Evolutionary conservation across 1,284 basidiomycete genomes (phyloP).

Genomic region (Wolfiporia cocos): DNA sequence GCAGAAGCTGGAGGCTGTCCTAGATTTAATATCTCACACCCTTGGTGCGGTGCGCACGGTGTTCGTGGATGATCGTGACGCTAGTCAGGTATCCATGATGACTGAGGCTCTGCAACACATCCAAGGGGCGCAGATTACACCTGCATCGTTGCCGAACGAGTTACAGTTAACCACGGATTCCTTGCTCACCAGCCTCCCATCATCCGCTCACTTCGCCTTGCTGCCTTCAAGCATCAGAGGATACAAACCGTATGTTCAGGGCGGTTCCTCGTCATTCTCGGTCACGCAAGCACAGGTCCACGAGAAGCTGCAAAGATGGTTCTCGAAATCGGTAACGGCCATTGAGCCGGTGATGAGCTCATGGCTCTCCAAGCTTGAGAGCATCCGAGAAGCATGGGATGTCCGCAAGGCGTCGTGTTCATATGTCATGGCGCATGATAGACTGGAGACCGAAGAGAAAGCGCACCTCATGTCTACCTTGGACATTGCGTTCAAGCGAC

Average conservation of each 20-base stretch:
- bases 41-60: constrained; percentile 45
- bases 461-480: constrained; percentile 34
- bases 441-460: constrained; percentile 40
- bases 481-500: constrained; percentile 44
- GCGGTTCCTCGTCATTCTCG: constrained; percentile 46
- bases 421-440: constrained; percentile 36
- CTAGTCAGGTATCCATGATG: constrained; percentile 41
- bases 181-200: constrained; percentile 59
- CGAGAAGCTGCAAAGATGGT: constrained; percentile 54
- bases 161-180: constrained; percentile 56
- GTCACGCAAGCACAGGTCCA: constrained; percentile 37
- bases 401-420: constrained; percentile 43
- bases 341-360: constrained; percentile 38
- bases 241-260: constrained; percentile 72
- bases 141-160: constrained; percentile 39
- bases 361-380: constrained; percentile 55
- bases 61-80: constrained; percentile 33
- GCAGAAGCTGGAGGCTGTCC: constrained; percentile 40
- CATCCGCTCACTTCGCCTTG: constrained; percentile 63
- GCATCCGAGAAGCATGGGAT: constrained; percentile 60
- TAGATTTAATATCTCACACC: constrained; percentile 54
- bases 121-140: constrained; percentile 38
- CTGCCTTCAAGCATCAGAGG: constrained; percentile 56
- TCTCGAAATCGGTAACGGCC: constrained; percentile 40
- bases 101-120: constrained; percentile 48